These are phyloP conservation scores for Ceratocystis colombiana DNA, from an alignment of 2,329 filamentous ascomycete genomes.

Conservation along the genomic window DNA sequence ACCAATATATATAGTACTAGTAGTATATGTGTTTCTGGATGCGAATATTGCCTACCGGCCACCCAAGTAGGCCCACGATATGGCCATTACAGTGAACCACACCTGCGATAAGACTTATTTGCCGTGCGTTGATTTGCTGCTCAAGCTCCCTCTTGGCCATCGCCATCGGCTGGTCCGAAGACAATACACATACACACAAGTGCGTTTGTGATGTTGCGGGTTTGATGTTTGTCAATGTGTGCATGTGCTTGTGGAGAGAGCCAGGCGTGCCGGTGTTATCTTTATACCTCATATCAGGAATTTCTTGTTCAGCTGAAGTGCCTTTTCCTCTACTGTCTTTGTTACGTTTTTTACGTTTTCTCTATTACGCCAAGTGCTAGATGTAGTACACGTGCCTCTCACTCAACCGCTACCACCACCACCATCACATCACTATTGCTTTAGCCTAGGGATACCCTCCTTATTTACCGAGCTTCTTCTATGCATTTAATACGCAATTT, in stretches of 20 bases:
- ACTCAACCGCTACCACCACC: no score
- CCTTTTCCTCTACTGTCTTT: no score
- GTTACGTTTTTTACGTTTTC: no score
- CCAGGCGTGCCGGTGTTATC: neutral
- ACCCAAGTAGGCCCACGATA: neutral
- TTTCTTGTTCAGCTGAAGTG: no score
- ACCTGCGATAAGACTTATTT: neutral
- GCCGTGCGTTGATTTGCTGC: neutral
- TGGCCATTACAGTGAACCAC: neutral
- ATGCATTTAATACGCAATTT: no score
- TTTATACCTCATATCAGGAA: no score
- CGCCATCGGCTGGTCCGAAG: neutral
- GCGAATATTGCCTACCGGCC: slow-evolving; percentile 2
- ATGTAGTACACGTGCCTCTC: no score
- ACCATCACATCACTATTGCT: no score
- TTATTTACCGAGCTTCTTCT: no score
- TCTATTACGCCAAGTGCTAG: no score
- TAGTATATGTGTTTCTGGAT: neutral
- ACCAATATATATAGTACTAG: slow-evolving; percentile 8
- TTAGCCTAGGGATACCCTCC: no score
- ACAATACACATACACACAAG: neutral
- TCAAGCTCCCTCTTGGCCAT: neutral
- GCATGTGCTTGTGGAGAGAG: neutral
- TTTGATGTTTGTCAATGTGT: neutral
- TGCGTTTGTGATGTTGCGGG: neutral